Evolutionary conservation across 2,329 filamentous ascomycete species (phyloP).

Genomic region (Colletotrichum cereale): DNA sequence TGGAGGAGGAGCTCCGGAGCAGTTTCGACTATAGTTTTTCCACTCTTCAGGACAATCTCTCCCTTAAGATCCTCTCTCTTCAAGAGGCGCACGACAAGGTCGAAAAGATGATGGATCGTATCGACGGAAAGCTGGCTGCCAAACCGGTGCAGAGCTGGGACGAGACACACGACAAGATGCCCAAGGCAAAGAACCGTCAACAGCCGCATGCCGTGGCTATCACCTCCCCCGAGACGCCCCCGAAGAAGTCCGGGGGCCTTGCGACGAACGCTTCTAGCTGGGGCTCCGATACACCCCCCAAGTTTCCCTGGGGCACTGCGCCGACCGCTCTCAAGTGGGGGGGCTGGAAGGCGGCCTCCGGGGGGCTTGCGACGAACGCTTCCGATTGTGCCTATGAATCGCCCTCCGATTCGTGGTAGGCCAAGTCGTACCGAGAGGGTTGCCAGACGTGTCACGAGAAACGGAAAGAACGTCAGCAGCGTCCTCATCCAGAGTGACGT

Average conservation of each 20-base stretch:
- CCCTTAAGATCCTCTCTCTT: fast-evolving
- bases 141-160: background rate
- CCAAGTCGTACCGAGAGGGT: too few species aligned
- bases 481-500: background rate
- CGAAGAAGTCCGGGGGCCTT: background rate
- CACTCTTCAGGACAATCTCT: too few species aligned
- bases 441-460: background rate
- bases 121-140: background rate
- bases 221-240: too few species aligned
- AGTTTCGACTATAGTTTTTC: background rate
- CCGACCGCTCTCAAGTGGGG: too few species aligned
- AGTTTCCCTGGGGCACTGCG: too few species aligned
- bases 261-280: background rate
- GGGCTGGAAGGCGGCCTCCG: too few species aligned
- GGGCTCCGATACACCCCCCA: too few species aligned
- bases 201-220: background rate
- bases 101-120: background rate
- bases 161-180: background rate
- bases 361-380: too few species aligned
- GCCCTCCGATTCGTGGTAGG: too few species aligned
- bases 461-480: background rate
- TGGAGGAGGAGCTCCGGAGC: background rate
- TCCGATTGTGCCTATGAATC: too few species aligned
- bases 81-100: background rate
- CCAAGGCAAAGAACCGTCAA: background rate